These are phyloP conservation scores for Aspergillus flavus DNA, from an alignment of 2,329 filamentous ascomycete species.

Conservation along the genomic window DNA sequence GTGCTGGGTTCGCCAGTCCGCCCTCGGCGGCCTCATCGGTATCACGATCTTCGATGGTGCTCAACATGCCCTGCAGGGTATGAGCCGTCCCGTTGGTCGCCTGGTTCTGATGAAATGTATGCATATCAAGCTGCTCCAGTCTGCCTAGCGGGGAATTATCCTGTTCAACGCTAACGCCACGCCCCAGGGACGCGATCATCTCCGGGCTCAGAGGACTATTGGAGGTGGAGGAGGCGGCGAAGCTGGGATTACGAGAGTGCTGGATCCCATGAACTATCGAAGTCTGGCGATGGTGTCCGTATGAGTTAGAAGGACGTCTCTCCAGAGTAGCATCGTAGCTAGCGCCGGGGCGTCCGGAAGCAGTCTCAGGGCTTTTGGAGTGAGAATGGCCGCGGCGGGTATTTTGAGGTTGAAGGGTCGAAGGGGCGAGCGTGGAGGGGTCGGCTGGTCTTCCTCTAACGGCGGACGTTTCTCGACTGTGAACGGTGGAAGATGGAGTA, in stretches of 20 bases:
- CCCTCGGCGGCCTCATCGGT: conserved; percentile 28
- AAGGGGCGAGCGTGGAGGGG: conserved; percentile 35
- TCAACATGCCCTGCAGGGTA: conserved; percentile 32
- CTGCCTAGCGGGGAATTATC: conserved; percentile 40
- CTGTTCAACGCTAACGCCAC: conserved; percentile 55
- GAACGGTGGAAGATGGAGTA: conserved; percentile 40
- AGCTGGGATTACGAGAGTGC: conserved; percentile 86
- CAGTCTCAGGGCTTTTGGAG: conserved; percentile 46
- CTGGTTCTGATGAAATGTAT: conserved; percentile 31
- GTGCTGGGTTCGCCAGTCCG: conserved; percentile 30
- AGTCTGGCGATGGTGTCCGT: conserved; percentile 93
- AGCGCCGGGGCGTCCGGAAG: conserved; percentile 34
- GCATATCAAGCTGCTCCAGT: conserved; percentile 37
- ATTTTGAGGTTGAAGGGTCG: conserved; percentile 39
- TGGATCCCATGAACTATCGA: conserved; percentile 96
- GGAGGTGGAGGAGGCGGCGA: conserved; percentile 64
- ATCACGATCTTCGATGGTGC: conserved; percentile 44
- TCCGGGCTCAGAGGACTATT: conserved; percentile 85
- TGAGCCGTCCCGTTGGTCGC: conserved; percentile 45
- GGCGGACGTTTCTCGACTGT: conserved; percentile 48
- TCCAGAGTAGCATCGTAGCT: conserved; percentile 44
- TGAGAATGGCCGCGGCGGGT: conserved; percentile 43
- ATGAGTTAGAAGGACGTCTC: conserved; percentile 52
- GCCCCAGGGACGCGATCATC: conserved; percentile 72
- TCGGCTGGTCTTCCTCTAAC: conserved; percentile 46